A percentile compares a stretch with the other conserved stretches of the same genome.
These are phyloP conservation scores for Agrocybe praecox DNA, from an alignment of 768 basidiomycete species.

Conservation along the genomic window DNA sequence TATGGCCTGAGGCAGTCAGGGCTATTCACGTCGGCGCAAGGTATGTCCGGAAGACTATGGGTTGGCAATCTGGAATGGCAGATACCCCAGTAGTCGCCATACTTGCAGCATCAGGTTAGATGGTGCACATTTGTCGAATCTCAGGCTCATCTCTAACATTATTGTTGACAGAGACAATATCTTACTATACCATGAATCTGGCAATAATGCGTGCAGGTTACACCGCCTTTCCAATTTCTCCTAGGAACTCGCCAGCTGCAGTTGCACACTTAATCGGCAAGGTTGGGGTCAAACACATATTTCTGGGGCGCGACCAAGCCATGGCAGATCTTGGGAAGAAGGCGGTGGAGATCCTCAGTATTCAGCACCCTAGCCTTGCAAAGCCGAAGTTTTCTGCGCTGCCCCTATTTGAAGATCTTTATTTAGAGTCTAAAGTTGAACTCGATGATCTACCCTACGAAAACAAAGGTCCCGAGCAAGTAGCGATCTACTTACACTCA, in stretches of 20 bases:
- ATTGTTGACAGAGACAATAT: background rate
- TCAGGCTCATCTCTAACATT: background rate
- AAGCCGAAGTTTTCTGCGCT: background rate
- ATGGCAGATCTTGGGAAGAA: background rate
- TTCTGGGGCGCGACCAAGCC: background rate
- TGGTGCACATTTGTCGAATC: no score
- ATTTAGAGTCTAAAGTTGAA: background rate
- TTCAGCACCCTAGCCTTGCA: background rate
- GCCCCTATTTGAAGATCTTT: background rate
- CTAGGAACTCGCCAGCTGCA: background rate
- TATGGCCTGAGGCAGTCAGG: background rate
- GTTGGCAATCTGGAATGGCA: background rate
- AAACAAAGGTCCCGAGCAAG: background rate
- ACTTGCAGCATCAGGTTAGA: background rate
- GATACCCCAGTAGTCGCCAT: background rate
- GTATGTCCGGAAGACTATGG: background rate
- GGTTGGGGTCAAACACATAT: background rate
- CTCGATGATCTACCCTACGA: background rate
- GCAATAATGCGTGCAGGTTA: background rate
- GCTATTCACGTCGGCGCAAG: background rate
- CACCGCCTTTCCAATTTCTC: background rate
- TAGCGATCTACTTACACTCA: background rate
- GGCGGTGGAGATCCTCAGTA: background rate
- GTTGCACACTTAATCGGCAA: background rate
- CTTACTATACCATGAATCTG: background rate